Base-by-base conservation (phyloP, 2,329 filamentous ascomycete species). In the Hymenoscyphus repandus region DNA sequence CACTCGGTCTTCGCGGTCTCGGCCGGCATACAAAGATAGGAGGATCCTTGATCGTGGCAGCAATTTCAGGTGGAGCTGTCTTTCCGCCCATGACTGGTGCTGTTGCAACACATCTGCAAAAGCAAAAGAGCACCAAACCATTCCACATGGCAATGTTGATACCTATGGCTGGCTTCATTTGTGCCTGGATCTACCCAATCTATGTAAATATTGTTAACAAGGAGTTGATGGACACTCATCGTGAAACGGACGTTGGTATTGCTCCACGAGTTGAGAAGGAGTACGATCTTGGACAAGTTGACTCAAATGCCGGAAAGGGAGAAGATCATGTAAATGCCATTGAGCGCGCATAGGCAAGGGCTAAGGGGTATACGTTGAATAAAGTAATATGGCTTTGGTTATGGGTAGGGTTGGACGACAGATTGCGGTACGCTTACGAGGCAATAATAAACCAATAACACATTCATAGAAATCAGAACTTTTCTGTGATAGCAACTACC, bases 21-120 rank as follows among this genome's bases (percentile, higher is more conserved):
- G 88, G 88, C 10, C 78, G 83, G n/a, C 84, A 91, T 69, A 87
- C 84, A 33, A 91, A 91, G 74, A 77, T 85, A 54, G 88, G 87
- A 1, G 83, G 82, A 1, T 85, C 85, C 3, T 85, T 80, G 65
- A 83, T 88, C 53, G 77, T 90, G 1, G 84, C 74, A 1, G 85
- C 84, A 57, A 85, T 91, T 1, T 74, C 78, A 15, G 87, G 87
- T n/a, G 88, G 87, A 50, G 86, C 87, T 2, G 76, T 79, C 18
- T 84, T 90, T 5, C 87, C 88, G 0, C 83, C 87, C 0, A 71
- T 90, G 38, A 77, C 84, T 1, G 86, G 86, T 33, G 77, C 75
- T 10, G 84, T 83, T 22, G 53, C 52, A 10, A 53, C 47, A 11
- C 46, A 51, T 51, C 15, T 50, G 6, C 39, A 54, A 45, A 57